phyloP scores from a whole-genome alignment of 352 stramenopile genomes.

The Hyaloperonospora arabidopsidis region DNA sequence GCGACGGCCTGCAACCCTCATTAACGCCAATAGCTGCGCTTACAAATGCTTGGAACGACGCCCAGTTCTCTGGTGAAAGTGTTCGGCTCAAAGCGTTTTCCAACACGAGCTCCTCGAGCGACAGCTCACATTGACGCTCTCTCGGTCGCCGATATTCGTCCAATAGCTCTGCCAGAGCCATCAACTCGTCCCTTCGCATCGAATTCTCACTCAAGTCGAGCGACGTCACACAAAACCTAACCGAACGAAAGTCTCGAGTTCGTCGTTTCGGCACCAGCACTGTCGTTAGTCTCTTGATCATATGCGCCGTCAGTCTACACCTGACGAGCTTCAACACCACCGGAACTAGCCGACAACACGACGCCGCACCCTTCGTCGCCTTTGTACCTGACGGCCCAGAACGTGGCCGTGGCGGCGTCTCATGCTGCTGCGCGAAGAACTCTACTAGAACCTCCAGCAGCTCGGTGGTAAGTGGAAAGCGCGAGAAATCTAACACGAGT shows the following conservation, averaged over 20 bases:
- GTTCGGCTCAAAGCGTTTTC: slow-evolving; percentile 20
- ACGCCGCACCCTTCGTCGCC: background rate
- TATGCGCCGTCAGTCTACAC: slow-evolving; percentile 17
- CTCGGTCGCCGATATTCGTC: slow-evolving; percentile 2
- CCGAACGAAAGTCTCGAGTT: background rate
- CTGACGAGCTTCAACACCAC: slow-evolving; percentile 20
- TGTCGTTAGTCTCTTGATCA: slow-evolving; percentile 14
- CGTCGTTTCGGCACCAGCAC: slow-evolving; percentile 8
- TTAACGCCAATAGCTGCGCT: slow-evolving; percentile 15
- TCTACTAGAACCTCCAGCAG: slow-evolving; percentile 13
- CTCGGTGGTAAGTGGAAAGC: slow-evolving; percentile 14
- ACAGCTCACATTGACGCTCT: background rate
- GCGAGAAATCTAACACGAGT: slow-evolving; percentile 34
- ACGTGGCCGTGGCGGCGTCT: slow-evolving; percentile 1
- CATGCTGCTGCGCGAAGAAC: slow-evolving; percentile 12
- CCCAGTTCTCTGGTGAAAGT: slow-evolving; percentile 18
- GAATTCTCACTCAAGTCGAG: slow-evolving; percentile 31
- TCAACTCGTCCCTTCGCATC: slow-evolving; percentile 19
- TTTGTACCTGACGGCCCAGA: slow-evolving; percentile 11
- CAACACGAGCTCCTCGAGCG: slow-evolving; percentile 25
- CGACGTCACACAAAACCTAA: slow-evolving; percentile 17
- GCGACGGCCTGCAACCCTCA: background rate
- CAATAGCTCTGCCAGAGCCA: slow-evolving; percentile 17
- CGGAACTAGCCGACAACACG: slow-evolving; percentile 11
- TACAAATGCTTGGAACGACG: slow-evolving; percentile 27